Conservation (phyloP, 192 early-diverging fungal species). For the Spizellomyces sp. region DNA sequence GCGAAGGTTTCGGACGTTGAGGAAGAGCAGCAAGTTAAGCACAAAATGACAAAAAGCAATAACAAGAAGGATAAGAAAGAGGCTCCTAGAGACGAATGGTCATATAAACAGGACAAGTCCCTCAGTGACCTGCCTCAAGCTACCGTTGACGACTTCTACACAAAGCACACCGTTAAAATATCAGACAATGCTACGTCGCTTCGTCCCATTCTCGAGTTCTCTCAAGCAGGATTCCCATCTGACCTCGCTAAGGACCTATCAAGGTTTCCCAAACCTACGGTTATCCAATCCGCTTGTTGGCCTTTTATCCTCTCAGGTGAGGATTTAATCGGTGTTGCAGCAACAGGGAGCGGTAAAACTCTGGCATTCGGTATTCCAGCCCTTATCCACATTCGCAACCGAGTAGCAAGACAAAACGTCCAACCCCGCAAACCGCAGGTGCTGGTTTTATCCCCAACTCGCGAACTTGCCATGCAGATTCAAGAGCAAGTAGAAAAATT, state of each 20-base stretch:
- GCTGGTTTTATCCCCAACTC: slow-evolving; percentile 69
- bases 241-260: slow-evolving; percentile 65
- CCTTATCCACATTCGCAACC: slow-evolving; percentile 67
- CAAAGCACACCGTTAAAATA: slow-evolving; percentile 44
- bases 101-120: slow-evolving; percentile 25
- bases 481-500: slow-evolving; percentile 63
- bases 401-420: slow-evolving; percentile 24
- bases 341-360: slow-evolving; percentile 46
- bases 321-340: slow-evolving; percentile 89
- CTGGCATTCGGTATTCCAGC: slow-evolving; percentile 75
- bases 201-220: slow-evolving; percentile 75
- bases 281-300: slow-evolving; percentile 95
- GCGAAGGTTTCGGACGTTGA: not conserved
- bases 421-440: slow-evolving; percentile 36
- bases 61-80: slow-evolving; percentile 24
- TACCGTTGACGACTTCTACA: slow-evolving; percentile 38
- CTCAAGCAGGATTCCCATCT: slow-evolving; percentile 68
- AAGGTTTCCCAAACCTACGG: slow-evolving; percentile 82
- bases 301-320: slow-evolving; percentile 78
- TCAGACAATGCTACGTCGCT: slow-evolving; percentile 30
- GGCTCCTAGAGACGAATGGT: slow-evolving; percentile 27
- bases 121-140: slow-evolving; percentile 31
- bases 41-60: slow-evolving; percentile 29
- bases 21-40: slow-evolving; percentile 29
- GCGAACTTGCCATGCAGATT: slow-evolving; percentile 59